A percentile compares a stretch with the other conserved stretches of the same genome.
Evolutionary conservation across 306 rosid species (phyloP).

Genomic region (Glycyrrhiza uralensis): DNA sequence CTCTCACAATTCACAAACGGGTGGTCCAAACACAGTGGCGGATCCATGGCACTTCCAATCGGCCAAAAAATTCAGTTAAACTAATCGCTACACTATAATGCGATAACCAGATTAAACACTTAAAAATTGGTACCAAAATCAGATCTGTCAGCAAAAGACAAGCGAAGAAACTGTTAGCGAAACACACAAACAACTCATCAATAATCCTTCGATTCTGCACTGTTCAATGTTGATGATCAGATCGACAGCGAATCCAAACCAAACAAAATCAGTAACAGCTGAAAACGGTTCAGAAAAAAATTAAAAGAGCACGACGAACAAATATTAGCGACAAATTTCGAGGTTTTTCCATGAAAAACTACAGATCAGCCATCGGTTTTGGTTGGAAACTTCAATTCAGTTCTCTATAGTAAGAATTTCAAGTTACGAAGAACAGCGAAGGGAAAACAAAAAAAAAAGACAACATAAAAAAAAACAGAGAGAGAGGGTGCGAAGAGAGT

Average conservation of each 20-base stretch:
- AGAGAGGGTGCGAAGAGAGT: background rate
- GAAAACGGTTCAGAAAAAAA: background rate
- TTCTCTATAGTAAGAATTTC: background rate
- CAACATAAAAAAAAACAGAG: background rate
- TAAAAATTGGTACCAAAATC: background rate
- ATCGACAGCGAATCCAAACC: conserved; percentile 24
- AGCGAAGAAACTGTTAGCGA: background rate
- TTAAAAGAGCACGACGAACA: background rate
- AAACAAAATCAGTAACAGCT: background rate
- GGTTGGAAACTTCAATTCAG: background rate
- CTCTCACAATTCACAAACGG: background rate
- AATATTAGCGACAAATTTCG: background rate
- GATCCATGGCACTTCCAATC: background rate
- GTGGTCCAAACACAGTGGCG: background rate
- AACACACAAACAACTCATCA: background rate
- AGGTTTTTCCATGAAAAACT: background rate
- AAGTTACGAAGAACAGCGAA: background rate
- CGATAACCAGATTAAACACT: background rate
- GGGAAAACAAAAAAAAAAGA: too few species aligned
- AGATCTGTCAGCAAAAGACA: conserved; percentile 27
- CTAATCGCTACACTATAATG: background rate
- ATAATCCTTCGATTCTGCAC: background rate
- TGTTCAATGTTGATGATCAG: conserved; percentile 10
- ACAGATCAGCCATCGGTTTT: background rate
- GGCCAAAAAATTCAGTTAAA: background rate